Evolutionary conservation across 495 filamentous ascomycete genomes (phyloP).

Genomic region (Trichocladium uniseriatum): DNA sequence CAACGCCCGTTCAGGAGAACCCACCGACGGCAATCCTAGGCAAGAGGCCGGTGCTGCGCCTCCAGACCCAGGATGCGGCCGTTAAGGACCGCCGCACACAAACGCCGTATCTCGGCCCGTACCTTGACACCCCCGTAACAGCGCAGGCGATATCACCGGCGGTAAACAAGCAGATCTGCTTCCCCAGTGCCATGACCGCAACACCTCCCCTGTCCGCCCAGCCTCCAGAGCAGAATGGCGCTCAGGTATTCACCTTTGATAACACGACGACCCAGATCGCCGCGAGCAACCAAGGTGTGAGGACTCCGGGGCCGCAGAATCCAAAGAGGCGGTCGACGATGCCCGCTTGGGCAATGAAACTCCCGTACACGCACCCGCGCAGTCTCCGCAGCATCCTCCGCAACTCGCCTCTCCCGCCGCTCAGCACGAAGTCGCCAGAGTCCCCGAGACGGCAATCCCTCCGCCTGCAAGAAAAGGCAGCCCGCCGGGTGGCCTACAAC

Average conservation of each 20-base stretch:
- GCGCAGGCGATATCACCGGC: slow-evolving; percentile 36
- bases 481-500: slow-evolving; percentile 44
- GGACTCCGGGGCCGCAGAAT: slow-evolving; percentile 21
- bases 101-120: slow-evolving; percentile 35
- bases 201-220: slow-evolving; percentile 44
- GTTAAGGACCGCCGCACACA: slow-evolving; percentile 23
- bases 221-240: slow-evolving; percentile 27
- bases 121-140: slow-evolving; percentile 38
- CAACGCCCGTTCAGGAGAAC: slow-evolving; percentile 43
- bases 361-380: slow-evolving; percentile 58
- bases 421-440: slow-evolving; percentile 33
- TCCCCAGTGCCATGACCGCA: slow-evolving; percentile 27
- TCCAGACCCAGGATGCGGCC: slow-evolving; percentile 32
- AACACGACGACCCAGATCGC: slow-evolving; percentile 1
- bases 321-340: slow-evolving; percentile 33
- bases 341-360: slow-evolving; percentile 14
- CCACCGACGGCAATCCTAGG: slow-evolving; percentile 31
- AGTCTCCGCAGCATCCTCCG: slow-evolving; percentile 64
- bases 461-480: slow-evolving; percentile 39
- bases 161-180: slow-evolving; percentile 10
- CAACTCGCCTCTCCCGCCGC: slow-evolving; percentile 58
- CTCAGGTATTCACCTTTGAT: slow-evolving; percentile 34
- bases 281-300: not conserved
- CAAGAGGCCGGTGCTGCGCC: slow-evolving; percentile 33
- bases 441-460: slow-evolving; percentile 40